A percentile compares a stretch with the other conserved stretches of the same genome.
Evolutionary conservation across 345 rosid genomes (phyloP).

Genomic region (Geranium rotundifolium): DNA sequence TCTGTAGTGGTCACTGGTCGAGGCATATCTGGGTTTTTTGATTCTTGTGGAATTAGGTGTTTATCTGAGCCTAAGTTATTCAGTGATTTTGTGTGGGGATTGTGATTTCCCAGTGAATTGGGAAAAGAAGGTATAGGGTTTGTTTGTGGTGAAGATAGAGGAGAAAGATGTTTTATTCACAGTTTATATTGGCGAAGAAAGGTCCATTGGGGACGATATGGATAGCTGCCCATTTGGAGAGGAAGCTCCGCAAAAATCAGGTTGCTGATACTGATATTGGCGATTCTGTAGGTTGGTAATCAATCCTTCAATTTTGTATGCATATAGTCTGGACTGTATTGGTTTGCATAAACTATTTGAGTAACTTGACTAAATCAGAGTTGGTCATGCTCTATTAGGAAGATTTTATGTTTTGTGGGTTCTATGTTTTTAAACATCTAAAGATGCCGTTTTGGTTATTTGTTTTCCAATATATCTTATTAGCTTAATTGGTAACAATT

Average conservation of each 20-base stretch:
- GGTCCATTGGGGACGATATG: conserved; percentile 99
- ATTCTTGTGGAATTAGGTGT: neutral
- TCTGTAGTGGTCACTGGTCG: neutral
- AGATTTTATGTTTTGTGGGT: no score
- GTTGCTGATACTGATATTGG: conserved; percentile 99
- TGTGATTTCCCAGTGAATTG: conserved; percentile 6
- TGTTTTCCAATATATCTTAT: no score
- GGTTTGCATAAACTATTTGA: neutral
- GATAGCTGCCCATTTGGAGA: conserved; percentile 99
- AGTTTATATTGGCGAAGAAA: conserved; percentile 98
- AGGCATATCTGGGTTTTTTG: neutral
- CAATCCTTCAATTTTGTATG: neutral
- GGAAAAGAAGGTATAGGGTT: conserved; percentile 15
- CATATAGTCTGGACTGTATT: neutral
- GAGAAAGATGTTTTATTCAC: conserved; percentile 85
- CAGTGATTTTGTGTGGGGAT: neutral
- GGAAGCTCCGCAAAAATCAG: conserved; percentile 99
- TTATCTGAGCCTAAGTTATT: neutral
- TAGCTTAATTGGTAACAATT: no score
- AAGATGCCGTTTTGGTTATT: no score
- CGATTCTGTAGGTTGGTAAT: conserved; percentile 80
- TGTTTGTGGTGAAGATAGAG: conserved; percentile 3
- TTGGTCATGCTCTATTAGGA: no score
- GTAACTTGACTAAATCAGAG: neutral
- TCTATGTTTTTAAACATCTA: no score